phyloP scores from a whole-genome alignment of 352 stramenopile species.

The Aphanomyces euteiches region DNA sequence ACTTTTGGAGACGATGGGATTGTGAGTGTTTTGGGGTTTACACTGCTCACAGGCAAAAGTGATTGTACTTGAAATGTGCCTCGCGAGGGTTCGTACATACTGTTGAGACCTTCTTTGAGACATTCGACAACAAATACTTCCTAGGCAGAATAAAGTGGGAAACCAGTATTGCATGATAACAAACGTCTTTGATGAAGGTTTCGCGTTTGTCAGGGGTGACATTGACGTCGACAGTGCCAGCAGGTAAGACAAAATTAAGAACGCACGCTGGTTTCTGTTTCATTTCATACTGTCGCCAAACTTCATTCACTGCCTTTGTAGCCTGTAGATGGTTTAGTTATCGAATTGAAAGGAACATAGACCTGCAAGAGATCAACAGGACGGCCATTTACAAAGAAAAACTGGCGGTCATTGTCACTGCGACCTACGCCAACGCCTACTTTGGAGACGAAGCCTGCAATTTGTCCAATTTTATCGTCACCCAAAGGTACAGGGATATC shows the following conservation, averaged over 20 bases:
- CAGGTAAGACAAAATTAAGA: constrained; percentile 86
- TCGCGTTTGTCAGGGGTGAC: constrained; percentile 96
- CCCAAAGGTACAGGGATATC: constrained; percentile 55
- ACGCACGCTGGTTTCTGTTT: constrained; percentile 94
- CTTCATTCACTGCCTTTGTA: constrained; percentile 75
- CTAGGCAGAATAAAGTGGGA: constrained; percentile 28
- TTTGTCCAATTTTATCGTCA: constrained; percentile 17
- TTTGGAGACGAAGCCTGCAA: constrained; percentile 71
- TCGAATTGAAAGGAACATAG: constrained; percentile 18
- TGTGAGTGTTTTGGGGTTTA: background rate
- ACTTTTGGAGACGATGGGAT: background rate
- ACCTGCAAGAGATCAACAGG: constrained; percentile 91
- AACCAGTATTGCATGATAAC: constrained; percentile 2
- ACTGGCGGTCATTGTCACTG: constrained; percentile 89
- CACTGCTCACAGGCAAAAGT: constrained; percentile 38
- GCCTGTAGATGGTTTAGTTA: constrained; percentile 40
- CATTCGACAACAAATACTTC: constrained; percentile 56
- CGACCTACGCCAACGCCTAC: constrained; percentile 63
- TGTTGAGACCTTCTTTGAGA: constrained; percentile 53
- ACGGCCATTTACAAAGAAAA: constrained; percentile 95
- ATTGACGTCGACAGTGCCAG: constrained; percentile 94
- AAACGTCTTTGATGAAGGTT: constrained; percentile 81
- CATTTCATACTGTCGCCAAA: constrained; percentile 89
- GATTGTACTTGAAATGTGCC: constrained; percentile 61
- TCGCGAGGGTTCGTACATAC: constrained; percentile 60